Conservation (phyloP, 176 grass and related monocot genomes). For the Raddia guianensis region DNA sequence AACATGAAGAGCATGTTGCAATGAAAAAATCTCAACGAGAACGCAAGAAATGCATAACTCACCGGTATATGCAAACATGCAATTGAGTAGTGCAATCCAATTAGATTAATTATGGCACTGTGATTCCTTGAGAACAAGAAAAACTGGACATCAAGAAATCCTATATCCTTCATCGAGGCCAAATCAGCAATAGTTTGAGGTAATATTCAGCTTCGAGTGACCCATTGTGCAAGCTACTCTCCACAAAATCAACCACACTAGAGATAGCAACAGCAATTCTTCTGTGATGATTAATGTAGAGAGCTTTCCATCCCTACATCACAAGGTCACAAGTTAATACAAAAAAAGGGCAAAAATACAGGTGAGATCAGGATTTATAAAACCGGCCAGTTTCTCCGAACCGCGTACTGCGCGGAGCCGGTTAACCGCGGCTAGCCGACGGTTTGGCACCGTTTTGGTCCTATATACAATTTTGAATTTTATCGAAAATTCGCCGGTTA, state of each 20-base stretch:
- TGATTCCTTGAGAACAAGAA: constrained; percentile 64
- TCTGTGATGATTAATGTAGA: constrained; percentile 63
- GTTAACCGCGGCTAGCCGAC: too few species aligned
- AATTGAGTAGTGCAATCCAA: constrained; percentile 71
- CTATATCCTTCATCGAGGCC: constrained; percentile 46
- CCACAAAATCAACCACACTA: constrained; percentile 53
- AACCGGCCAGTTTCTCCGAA: too few species aligned
- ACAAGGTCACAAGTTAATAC: constrained; percentile 34
- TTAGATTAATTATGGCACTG: constrained; percentile 59
- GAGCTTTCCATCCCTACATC: constrained; percentile 55
- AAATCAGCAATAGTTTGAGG: constrained; percentile 62
- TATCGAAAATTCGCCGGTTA: too few species aligned
- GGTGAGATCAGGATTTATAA: too few species aligned
- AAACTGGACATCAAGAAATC: constrained; percentile 62
- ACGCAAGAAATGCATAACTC: constrained; percentile 35
- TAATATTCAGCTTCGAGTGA: constrained; percentile 70
- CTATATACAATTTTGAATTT: too few species aligned
- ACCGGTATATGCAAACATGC: constrained; percentile 55
- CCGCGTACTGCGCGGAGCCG: too few species aligned
- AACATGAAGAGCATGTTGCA: background rate
- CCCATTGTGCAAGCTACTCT: constrained; percentile 44
- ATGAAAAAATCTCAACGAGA: constrained; percentile 3
- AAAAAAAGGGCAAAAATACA: background rate
- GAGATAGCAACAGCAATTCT: constrained; percentile 51
- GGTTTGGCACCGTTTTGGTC: too few species aligned